Evolutionary conservation across 139 green algal genomes (phyloP), one percentile per base, ranked within the genome.

Genomic region (Asterochloris erici): DNA sequence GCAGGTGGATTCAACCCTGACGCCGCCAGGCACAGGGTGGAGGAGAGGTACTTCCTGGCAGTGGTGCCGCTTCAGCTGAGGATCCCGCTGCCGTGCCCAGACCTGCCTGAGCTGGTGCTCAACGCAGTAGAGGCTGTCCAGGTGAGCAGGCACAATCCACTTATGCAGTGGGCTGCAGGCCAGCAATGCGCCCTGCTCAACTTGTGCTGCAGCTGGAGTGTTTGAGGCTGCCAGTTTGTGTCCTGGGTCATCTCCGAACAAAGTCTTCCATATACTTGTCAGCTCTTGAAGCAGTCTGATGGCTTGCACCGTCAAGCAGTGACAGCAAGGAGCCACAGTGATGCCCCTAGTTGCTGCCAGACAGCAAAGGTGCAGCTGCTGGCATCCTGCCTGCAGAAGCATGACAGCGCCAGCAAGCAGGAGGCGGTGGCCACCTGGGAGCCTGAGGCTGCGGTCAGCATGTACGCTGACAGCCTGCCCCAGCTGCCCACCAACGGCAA

Each of bases 41-140:
- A 88, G 54, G 87, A 90, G 81, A 47, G 84, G 15, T 77, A 86
- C 38, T 80, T 78, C 63, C 81, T 93, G 63, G 80, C 91, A 68
- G n/a, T 90, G 4, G 78, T 90, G 77, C 88, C 89, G 17, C 73
- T 81, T 15, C 21, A 84, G 68, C 10, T 90, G 78, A 64, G 71
- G 10, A 81, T 98, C 11, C 79, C 85, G 13, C 85, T 97, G 79
- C 94, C 95, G 14, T 96, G 91, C 85, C 80, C 86, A 0, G 90
- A 94, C 15, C 89, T 98, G 76, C 95, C 96, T 13, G 90, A 95
- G 85, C 54, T 91, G 14, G 89, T 98, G n/a, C 83, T 95, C 54
- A 81, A 91, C 28, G 87, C 90, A 16, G 88, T 96, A 15, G 81
- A 87, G 1, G 91, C 88, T 11, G 85, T 96, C 2, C 60, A 81